phyloP scores from a whole-genome alignment of 352 stramenopile species.

The Globisporangium alternatum region DNA sequence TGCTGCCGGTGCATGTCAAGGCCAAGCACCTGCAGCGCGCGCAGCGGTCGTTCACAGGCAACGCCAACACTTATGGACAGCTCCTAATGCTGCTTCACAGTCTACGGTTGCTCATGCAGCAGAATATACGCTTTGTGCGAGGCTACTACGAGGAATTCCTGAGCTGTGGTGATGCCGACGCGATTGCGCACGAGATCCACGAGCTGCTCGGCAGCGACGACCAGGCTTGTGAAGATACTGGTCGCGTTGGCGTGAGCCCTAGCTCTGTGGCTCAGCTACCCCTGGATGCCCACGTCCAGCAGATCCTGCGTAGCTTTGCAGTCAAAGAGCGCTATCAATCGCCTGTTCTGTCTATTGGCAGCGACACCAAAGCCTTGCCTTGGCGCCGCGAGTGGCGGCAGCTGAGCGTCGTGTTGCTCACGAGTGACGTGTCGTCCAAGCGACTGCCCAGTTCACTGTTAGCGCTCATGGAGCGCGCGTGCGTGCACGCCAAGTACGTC shows the following conservation, averaged over 20 bases:
- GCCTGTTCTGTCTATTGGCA: background rate
- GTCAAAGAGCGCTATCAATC: conserved; percentile 29
- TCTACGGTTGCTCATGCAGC: conserved; percentile 24
- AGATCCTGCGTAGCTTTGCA: conserved; percentile 45
- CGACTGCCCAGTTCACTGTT: conserved; percentile 22
- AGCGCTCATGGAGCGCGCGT: conserved; percentile 40
- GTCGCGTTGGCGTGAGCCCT: background rate
- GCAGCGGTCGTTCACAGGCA: conserved; percentile 16
- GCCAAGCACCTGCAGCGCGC: conserved; percentile 46
- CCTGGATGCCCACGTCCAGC: conserved; percentile 17
- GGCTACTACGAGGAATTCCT: conserved; percentile 47
- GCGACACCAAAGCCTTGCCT: conserved; percentile 3
- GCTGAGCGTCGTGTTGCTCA: conserved; percentile 34
- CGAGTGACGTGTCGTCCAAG: background rate
- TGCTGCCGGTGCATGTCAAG: conserved; percentile 48
- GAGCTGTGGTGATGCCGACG: conserved; percentile 39
- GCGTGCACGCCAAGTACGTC: conserved; percentile 43
- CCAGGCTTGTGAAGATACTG: conserved; percentile 15
- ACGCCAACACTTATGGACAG: conserved; percentile 18
- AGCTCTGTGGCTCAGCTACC: background rate
- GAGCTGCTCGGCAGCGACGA: background rate
- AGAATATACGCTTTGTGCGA: conserved; percentile 22
- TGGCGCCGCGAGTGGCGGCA: conserved; percentile 71
- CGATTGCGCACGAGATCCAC: conserved; percentile 40
- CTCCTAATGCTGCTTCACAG: conserved; percentile 25